A percentile compares a stretch with the other conserved stretches of the same genome.
Evolutionary conservation across 345 rosid species (phyloP).

Genomic region (Iberis pinnata): DNA sequence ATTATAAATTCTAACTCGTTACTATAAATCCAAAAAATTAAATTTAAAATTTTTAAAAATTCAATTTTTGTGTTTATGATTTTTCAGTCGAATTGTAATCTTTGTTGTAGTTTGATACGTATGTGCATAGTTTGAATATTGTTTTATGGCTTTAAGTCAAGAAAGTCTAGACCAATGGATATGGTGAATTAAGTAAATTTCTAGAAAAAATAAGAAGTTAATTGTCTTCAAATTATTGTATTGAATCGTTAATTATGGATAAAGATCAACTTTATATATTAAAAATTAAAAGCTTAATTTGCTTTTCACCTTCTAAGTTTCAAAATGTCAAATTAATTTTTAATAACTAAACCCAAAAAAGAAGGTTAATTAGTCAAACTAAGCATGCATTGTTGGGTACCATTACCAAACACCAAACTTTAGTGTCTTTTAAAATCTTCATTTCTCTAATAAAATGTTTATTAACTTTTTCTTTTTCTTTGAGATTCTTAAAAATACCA

Average conservation of each 20-base stretch:
- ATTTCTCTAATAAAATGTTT: background rate
- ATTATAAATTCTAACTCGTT: no score
- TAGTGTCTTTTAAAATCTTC: constrained; percentile 3
- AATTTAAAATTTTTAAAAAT: no score
- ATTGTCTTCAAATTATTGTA: background rate
- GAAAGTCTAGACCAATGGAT: background rate
- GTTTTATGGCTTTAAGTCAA: background rate
- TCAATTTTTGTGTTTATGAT: no score
- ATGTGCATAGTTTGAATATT: no score
- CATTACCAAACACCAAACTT: constrained; percentile 36
- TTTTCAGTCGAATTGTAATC: no score
- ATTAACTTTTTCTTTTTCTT: no score
- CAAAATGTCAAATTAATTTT: constrained; percentile 16
- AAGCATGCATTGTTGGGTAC: constrained; percentile 21
- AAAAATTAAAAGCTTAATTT: constrained; percentile 18
- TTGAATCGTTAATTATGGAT: constrained; percentile 28
- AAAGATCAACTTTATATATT: background rate
- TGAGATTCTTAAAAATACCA: no score
- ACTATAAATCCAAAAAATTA: no score
- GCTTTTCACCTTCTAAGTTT: constrained; percentile 12
- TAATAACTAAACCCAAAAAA: constrained; percentile 5
- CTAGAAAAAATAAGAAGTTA: background rate
- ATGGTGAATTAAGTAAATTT: constrained; percentile 3
- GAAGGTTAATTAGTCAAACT: constrained; percentile 24
- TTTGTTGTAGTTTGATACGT: no score